Percentiles rank a stretch among this genome's conserved stretches.
Conservation (phyloP, 495 filamentous ascomycete genomes). For the Tricharina praecox region DNA sequence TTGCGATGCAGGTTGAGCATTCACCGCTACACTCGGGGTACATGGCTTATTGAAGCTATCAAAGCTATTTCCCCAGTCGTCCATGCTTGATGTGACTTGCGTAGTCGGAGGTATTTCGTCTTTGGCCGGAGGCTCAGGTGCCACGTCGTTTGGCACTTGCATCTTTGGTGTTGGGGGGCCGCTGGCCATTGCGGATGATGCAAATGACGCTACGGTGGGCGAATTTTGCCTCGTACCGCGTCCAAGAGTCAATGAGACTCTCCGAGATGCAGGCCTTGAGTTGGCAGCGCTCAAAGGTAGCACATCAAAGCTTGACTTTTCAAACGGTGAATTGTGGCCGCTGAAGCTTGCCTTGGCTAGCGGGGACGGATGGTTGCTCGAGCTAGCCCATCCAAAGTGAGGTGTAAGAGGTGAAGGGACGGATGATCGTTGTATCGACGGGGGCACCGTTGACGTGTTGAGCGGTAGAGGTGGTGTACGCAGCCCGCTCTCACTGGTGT, state of each 20-base stretch:
- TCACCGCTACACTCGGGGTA: no score
- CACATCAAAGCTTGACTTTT: neutral
- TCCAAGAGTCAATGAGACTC: neutral
- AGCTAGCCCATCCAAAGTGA: conserved; percentile 1
- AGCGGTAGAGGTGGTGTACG: neutral
- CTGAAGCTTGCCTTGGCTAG: neutral
- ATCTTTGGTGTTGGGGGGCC: neutral
- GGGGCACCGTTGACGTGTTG: neutral
- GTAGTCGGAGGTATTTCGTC: neutral
- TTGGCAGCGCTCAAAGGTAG: neutral
- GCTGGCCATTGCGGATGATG: neutral
- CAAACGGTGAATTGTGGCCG: neutral
- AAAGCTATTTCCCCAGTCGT: conserved; percentile 19
- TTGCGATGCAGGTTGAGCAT: no score
- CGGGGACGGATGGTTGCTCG: neutral
- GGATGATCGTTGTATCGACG: neutral
- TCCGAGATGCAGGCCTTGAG: neutral
- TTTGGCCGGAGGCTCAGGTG: neutral
- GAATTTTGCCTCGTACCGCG: neutral
- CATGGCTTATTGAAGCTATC: conserved; percentile 10
- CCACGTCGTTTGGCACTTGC: neutral
- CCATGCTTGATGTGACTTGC: neutral
- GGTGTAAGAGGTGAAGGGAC: neutral
- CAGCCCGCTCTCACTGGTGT: conserved; percentile 1
- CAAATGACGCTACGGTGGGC: neutral